Evolutionary conservation across 495 filamentous ascomycete species (phyloP).

Genomic region (Penicillium ochrochloron): DNA sequence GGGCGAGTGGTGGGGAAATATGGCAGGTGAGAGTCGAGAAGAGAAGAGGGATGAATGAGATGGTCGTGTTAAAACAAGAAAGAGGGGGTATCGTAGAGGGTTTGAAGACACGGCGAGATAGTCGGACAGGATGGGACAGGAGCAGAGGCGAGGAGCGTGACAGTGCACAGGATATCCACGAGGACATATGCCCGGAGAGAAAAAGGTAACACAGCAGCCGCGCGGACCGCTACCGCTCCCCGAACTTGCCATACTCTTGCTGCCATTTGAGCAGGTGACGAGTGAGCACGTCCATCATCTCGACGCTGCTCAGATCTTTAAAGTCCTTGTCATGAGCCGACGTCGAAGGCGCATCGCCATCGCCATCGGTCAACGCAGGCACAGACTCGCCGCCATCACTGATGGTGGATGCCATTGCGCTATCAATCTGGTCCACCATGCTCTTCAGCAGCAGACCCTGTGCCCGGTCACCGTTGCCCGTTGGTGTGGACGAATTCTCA

Average conservation of each 20-base stretch:
- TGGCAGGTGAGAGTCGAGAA: conserved; percentile 2
- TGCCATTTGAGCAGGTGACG: conserved; percentile 80
- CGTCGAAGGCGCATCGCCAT: conserved; percentile 28
- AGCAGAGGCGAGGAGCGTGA: conserved; percentile 1
- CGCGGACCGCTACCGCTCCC: conserved; percentile 46
- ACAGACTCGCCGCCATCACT: conserved; percentile 38
- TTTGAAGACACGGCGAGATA: conserved; percentile 22
- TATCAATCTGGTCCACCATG: conserved; percentile 45
- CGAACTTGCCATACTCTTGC: conserved; percentile 61
- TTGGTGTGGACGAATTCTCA: conserved; percentile 46
- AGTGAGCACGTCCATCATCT: conserved; percentile 84
- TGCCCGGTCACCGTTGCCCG: conserved; percentile 40
- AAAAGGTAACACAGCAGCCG: conserved; percentile 19
- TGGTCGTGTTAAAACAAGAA: conserved; percentile 20
- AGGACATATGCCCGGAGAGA: background rate
- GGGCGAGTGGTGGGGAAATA: background rate
- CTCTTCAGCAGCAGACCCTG: conserved; percentile 44
- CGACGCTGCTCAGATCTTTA: conserved; percentile 68
- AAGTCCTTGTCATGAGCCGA: conserved; percentile 57
- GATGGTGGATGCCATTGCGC: conserved; percentile 28
- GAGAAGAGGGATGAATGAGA: background rate
- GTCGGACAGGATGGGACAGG: background rate
- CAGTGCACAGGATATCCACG: background rate
- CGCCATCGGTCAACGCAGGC: conserved; percentile 38
- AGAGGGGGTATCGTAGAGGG: conserved; percentile 31